Base-by-base conservation (phyloP, 768 basidiomycete genomes). In the Psilocybe sp. region DNA sequence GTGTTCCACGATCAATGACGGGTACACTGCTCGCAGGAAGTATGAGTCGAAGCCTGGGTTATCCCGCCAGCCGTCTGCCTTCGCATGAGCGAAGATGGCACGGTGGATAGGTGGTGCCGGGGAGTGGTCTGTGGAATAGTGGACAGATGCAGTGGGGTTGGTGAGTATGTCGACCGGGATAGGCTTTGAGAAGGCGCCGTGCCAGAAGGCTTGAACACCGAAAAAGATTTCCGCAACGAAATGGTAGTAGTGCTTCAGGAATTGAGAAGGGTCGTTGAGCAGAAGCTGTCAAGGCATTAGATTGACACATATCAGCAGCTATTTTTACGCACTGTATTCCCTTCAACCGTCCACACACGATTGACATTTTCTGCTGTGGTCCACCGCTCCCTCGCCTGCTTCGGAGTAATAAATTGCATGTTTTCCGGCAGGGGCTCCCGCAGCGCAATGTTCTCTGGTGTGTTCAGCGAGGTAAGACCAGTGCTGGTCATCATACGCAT, bases 201-300 rank as follows among this genome's bases (percentile, higher is more conserved):
- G 71, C 85, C 85, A 89, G 58, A 89, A 79, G 1, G 87, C 79
- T 77, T 88, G 89, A 3, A 79, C 69, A 31, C 90, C 91, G 31
- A 92, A 71, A 49, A 90, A 69, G 41, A 90, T 79, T 62, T 94
- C 92, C 0, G 87, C 92, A 31, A 86, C 87, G 51, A 90, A 85
- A 66, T 93, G 92, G 66, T 92, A 93, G 65, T 92, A 93, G 63
- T 93, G 92, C 40, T 75, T 71, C n/a, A 92, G 75, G 75, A 93
- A 88, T 60, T 90, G 87, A 1, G 64, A 49, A 0, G 89, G 86
- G 52, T 89, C 89, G 61, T 87, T 87, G 59, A 85, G 74, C 34
- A 83, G 63, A 10, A 82, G 56, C 81, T 83, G 23, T 28, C 23
- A 40, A 18, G 38, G n/a, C 34, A 37, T 32, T n/a, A 33, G 4